Evolutionary conservation across 495 filamentous ascomycete genomes (phyloP).

Genomic region (Penicillium cosmopolitanum): DNA sequence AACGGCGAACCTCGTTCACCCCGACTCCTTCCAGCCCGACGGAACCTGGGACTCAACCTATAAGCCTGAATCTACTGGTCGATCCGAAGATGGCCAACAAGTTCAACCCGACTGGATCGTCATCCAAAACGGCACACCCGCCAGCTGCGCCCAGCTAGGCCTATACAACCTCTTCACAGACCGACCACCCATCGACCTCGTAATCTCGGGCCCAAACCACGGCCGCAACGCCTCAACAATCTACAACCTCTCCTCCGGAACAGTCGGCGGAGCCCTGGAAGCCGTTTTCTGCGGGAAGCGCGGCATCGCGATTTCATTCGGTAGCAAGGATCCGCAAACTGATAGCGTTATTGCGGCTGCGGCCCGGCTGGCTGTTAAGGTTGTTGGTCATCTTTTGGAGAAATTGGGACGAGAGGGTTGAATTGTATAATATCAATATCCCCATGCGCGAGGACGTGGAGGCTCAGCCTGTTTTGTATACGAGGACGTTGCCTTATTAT

Average conservation of each 20-base stretch:
- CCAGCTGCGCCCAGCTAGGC: conserved; percentile 86
- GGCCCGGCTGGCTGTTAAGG: conserved; percentile 63
- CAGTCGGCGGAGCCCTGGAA: conserved; percentile 89
- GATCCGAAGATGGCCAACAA: conserved; percentile 32
- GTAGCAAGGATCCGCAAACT: conserved; percentile 75
- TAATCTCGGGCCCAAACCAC: conserved; percentile 92
- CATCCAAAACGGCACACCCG: conserved; percentile 80
- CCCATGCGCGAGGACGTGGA: conserved; percentile 68
- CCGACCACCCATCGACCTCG: conserved; percentile 76
- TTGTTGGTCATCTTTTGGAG: conserved; percentile 77
- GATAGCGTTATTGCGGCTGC: conserved; percentile 69
- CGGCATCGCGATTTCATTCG: conserved; percentile 84
- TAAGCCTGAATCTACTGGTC: conserved; percentile 41
- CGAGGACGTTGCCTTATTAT: conserved; percentile 80
- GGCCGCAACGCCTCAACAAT: conserved; percentile 92
- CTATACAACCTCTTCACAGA: conserved; percentile 84
- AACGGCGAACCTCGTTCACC: conserved; percentile 81
- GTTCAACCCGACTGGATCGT: conserved; percentile 78
- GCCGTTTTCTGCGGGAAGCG: conserved; percentile 78
- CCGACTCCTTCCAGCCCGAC: conserved; percentile 59
- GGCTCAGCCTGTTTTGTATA: conserved; percentile 68
- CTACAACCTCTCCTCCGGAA: conserved; percentile 86
- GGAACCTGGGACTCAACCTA: conserved; percentile 42
- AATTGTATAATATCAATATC: conserved; percentile 87
- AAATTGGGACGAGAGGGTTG: conserved; percentile 77